These are phyloP conservation scores for Colletotrichum neosansevieriae DNA, from an alignment of 2,329 filamentous ascomycete genomes.

Conservation along the genomic window DNA sequence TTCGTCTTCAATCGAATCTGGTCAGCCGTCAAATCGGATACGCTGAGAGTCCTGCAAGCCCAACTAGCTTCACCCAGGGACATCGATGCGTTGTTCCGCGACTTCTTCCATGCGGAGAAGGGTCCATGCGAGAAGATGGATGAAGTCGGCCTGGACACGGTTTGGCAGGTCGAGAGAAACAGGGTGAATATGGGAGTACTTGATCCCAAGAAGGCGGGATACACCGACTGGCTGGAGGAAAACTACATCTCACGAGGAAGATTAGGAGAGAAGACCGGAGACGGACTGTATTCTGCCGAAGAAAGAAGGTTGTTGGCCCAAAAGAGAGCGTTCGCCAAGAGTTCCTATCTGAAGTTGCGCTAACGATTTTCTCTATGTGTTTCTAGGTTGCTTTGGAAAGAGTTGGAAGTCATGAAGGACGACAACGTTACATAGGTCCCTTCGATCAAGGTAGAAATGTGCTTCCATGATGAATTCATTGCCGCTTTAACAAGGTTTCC, in stretches of 20 bases:
- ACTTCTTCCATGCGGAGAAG: constrained; percentile 47
- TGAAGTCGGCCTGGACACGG: constrained; percentile 49
- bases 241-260: constrained; percentile 45
- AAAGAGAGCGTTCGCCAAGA: constrained; percentile 34
- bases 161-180: constrained; percentile 47
- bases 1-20: constrained; percentile 52
- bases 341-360: constrained; percentile 7
- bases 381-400: not conserved
- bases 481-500: too few species aligned
- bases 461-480: too few species aligned
- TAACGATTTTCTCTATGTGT: not conserved
- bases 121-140: constrained; percentile 51
- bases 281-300: constrained; percentile 45
- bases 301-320: constrained; percentile 44
- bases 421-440: not conserved
- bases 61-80: constrained; percentile 48
- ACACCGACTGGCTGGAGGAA: constrained; percentile 44
- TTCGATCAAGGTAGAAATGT: too few species aligned
- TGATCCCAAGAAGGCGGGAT: constrained; percentile 25
- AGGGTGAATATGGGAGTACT: constrained; percentile 39
- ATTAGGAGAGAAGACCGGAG: constrained; percentile 48
- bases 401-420: not conserved
- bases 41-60: constrained; percentile 47
- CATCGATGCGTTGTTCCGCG: constrained; percentile 48
- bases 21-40: constrained; percentile 52